Base-by-base conservation (phyloP, 495 filamentous ascomycete genomes). In the Penicillium goetzii region DNA sequence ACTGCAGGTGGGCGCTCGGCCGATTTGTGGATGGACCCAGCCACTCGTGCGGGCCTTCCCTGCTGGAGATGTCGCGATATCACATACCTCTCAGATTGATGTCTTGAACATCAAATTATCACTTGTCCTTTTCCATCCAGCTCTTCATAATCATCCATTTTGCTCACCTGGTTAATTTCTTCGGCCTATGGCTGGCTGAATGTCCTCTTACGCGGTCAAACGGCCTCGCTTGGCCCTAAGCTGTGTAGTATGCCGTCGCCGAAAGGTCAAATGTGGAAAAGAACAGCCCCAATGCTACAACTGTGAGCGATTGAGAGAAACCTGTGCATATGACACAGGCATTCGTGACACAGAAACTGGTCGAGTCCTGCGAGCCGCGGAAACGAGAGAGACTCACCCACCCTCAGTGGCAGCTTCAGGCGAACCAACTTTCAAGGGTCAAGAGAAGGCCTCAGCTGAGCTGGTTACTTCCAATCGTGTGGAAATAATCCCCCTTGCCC, bases 211-310 rank as follows among this genome's bases (percentile, higher is more conserved):
- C 55, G 33, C 47, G 30, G 68, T 68, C 56, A 70, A 66, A 52
- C 58, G 65, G 57, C 69, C 69, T 21, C 67, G 69, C 25, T 34
- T 74, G 57, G 60, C 67, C 15, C 56, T 68, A 0, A 72, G 60
- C 34, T 74, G 73, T 59, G 30, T 65, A 21, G 66, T 68, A 32
- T 76, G 73, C 49, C 62, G 66, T 9, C 61, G 62, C 12, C 69
- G 70, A 25, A 74, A 74, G 41, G 70, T 74, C 25, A 70, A 70
- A 23, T 73, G 72, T 28, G 70, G 66, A 19, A 61, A 63, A 10
- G 66, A 66, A 15, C 62, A 68, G 40, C 70, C 73, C 52, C 41
- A 65, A 52, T 76, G 73, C 32, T 59, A 45, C 33, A 71, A 72
- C 52, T 76, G 73, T 32, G 34, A 55, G 15, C 63, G 67, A n/a